Conservation (phyloP, 2,329 filamentous ascomycete genomes). For the Ophioceras dolichostomum region DNA sequence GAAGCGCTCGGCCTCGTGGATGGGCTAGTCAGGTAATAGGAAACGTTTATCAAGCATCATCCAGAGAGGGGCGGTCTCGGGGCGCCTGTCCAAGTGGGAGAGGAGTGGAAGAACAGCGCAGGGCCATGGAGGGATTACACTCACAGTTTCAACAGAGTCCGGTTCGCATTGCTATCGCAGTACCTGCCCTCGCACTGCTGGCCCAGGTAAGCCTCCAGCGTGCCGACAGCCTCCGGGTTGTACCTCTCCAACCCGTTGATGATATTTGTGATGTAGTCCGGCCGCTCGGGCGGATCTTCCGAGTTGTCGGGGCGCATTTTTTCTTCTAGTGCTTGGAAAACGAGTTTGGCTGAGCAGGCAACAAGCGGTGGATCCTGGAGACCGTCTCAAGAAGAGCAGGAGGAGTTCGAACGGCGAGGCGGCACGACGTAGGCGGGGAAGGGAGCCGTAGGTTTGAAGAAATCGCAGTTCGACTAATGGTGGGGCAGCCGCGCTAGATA, state of each 20-base stretch:
- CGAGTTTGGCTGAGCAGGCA: too few species aligned
- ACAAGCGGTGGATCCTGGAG: too few species aligned
- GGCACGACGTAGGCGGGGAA: too few species aligned
- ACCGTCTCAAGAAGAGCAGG: too few species aligned
- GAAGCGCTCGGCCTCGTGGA: neutral
- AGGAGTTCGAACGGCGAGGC: too few species aligned
- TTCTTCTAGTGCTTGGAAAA: too few species aligned
- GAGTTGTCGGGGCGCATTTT: constrained; percentile 35
- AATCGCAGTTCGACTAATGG: too few species aligned
- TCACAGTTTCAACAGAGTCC: constrained; percentile 94
- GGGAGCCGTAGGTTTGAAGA: too few species aligned
- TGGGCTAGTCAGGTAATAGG: constrained; percentile 80
- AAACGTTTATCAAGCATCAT: constrained; percentile 91
- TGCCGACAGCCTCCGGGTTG: constrained; percentile 89
- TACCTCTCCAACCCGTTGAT: constrained; percentile 97
- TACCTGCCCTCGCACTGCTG: constrained; percentile 93
- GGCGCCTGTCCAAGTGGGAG: too few species aligned
- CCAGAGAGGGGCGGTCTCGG: constrained; percentile 7
- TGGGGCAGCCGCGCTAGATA: too few species aligned
- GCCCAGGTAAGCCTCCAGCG: constrained; percentile 88
- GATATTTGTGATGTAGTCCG: constrained; percentile 83
- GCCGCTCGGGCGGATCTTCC: constrained; percentile 85
- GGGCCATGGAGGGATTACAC: constrained; percentile 24
- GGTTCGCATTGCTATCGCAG: constrained; percentile 92
- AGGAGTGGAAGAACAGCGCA: constrained; percentile 5